Percentiles rank a stretch among this genome's conserved stretches.
These are phyloP conservation scores for Claviceps monticola DNA, from an alignment of 2,329 filamentous ascomycete species.

Conservation along the genomic window DNA sequence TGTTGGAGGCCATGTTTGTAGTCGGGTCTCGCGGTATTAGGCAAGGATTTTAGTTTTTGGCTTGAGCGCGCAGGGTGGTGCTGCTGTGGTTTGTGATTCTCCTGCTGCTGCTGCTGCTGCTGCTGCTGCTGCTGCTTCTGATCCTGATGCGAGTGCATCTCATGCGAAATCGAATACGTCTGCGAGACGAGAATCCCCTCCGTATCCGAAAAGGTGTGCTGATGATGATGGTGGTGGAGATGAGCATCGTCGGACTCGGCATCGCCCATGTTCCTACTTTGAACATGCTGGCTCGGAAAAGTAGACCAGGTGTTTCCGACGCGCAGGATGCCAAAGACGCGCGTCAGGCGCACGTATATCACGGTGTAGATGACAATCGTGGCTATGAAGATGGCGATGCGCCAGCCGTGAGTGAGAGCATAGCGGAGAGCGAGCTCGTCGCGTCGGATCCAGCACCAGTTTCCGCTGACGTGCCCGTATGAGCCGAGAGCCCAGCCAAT, in stretches of 20 bases:
- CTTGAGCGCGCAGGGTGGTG: not conserved
- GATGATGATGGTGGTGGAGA: not conserved
- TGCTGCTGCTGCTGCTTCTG: too few relatives aligned
- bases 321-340: slow-evolving; percentile 4
- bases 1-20: too few relatives aligned
- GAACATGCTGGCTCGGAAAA: not conserved
- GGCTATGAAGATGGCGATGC: slow-evolving; percentile 24
- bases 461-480: slow-evolving; percentile 23
- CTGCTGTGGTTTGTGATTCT: too few relatives aligned
- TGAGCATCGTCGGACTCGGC: not conserved
- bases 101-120: too few relatives aligned
- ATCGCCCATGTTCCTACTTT: not conserved
- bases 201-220: slow-evolving; percentile 1
- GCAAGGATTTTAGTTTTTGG: too few relatives aligned
- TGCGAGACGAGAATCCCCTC: slow-evolving; percentile 4
- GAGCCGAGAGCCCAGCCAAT: slow-evolving; percentile 8
- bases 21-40: too few relatives aligned
- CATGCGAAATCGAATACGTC: slow-evolving; percentile 2
- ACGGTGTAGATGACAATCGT: slow-evolving; percentile 25
- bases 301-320: not conserved
- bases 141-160: not conserved
- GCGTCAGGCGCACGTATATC: slow-evolving; percentile 17
- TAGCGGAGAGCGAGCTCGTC: slow-evolving; percentile 22
- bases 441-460: slow-evolving; percentile 31
- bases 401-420: slow-evolving; percentile 27